Conservation (phyloP, 345 rosid genomes). For the Corchorus olitorius region DNA sequence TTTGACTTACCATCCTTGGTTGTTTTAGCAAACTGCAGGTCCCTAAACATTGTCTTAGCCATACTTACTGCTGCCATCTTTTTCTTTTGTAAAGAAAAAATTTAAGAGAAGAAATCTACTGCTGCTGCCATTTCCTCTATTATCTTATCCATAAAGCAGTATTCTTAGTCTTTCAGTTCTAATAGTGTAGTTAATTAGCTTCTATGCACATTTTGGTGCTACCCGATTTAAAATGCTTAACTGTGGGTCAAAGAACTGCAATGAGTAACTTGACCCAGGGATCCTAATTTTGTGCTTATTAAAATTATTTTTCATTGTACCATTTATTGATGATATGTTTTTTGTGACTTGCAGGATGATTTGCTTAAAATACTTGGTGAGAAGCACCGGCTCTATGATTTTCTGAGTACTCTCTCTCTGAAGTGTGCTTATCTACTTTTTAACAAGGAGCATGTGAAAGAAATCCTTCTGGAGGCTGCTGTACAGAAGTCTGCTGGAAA, state of each 20-base stretch:
- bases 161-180: neutral
- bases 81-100: neutral
- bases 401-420: conserved; percentile 73
- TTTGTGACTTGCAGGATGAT: conserved; percentile 68
- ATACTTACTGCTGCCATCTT: neutral
- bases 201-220: conserved; percentile 2
- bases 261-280: neutral
- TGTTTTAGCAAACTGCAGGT: neutral
- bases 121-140: neutral
- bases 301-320: neutral
- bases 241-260: too few relatives aligned
- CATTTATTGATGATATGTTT: neutral
- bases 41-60: neutral
- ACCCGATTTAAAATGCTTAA: neutral
- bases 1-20: neutral
- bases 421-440: conserved; percentile 89
- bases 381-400: conserved; percentile 82
- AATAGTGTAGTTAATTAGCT: neutral
- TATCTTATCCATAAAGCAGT: neutral
- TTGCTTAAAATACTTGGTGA: conserved; percentile 89
- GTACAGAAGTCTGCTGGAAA: conserved; percentile 67
- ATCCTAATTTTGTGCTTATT: conserved; percentile 10
- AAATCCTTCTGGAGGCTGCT: conserved; percentile 63
- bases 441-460: conserved; percentile 90
- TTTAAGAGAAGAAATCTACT: neutral